Evolutionary conservation across 345 rosid species (phyloP), one percentile per base, ranked within the genome.

Genomic region (Eucalyptus sp.): DNA sequence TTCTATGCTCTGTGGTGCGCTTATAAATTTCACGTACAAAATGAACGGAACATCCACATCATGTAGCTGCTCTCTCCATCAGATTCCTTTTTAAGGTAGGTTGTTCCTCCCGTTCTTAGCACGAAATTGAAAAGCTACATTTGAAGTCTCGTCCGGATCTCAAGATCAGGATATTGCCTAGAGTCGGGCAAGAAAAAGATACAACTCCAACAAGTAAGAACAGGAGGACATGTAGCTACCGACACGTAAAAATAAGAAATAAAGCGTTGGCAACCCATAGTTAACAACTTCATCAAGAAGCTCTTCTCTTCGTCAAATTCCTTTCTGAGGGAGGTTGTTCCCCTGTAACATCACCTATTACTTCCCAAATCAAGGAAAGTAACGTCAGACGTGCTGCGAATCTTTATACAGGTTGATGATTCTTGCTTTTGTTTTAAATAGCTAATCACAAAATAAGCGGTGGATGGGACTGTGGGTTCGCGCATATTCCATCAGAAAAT

Each of bases 181-280:
- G 10, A 52, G 58, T 52, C 5, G 2, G 25, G 10, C 25, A 52
- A 52, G 24, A 3, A 52, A 52, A 52, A 52, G 24, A 7, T 52
- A 52, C 24, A 18, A 18, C 10, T 52, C 10, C 58, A 52, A 18
- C 25, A 0, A 20, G 2, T 52, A 52, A 52, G 58, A 52, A 18
- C 8, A 52, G 10, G 2, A 52, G 10, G 2, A 20, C 2, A 52
- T 18, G 1, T 0, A 18, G 4, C 0, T 52, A 52, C 5, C 10
- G 5, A 52, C 25, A 18, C 0, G 0, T 52, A 18, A 18, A 18
- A 52, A 52, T 18, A 52, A 18, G 0, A 0, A 52, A 18, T 52
- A 52, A 1, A 18, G 0, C 2, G 4, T 52, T 52, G 4, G 0
- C 2, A 52, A 52, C 2, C 20, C 10, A 8, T 10, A 1, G 5